Percentiles rank a stretch among this genome's conserved stretches.
phyloP scores from a whole-genome alignment of 1,139 yeast genomes.

The Maudiozyma humilis region DNA sequence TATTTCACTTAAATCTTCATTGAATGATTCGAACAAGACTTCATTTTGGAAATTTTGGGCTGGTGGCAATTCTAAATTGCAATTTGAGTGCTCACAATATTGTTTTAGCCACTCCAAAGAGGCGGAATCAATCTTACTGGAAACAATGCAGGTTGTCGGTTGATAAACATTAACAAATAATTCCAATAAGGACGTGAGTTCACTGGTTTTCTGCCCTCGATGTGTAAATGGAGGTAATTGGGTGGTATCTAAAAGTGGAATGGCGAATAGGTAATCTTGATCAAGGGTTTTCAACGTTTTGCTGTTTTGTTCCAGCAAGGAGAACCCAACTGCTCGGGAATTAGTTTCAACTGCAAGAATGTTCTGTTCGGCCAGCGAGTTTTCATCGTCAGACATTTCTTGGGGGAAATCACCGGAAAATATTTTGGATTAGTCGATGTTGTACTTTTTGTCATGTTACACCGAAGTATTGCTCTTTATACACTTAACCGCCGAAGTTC shows the following conservation, averaged over 20 bases:
- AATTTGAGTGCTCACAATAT: slow-evolving; percentile 7
- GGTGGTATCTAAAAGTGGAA: no score
- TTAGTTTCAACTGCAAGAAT: slow-evolving; percentile 14
- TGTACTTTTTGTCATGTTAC: no score
- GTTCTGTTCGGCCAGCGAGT: slow-evolving; percentile 8
- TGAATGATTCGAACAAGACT: slow-evolving; percentile 2
- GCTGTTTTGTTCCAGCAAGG: slow-evolving; percentile 10
- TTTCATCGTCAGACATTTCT: background rate
- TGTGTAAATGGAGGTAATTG: background rate
- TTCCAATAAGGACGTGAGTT: slow-evolving; percentile 12
- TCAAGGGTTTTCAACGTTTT: slow-evolving; percentile 10
- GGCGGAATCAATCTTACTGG: slow-evolving; percentile 14
- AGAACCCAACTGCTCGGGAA: slow-evolving; percentile 13
- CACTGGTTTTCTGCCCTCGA: slow-evolving; percentile 3
- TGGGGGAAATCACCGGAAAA: no score
- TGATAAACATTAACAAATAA: slow-evolving; percentile 10
- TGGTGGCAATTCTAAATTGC: slow-evolving; percentile 12
- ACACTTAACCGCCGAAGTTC: no score
- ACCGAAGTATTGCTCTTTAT: no score
- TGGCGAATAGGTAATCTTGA: slow-evolving; percentile 12
- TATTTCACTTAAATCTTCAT: background rate
- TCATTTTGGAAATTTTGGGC: slow-evolving; percentile 9
- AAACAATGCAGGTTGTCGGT: slow-evolving; percentile 16
- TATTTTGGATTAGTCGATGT: no score
- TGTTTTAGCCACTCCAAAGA: slow-evolving; percentile 7